Evolutionary conservation across 208 protist species (phyloP), one percentile per base, ranked within the genome.

Genomic region (Leishmania arabica): DNA sequence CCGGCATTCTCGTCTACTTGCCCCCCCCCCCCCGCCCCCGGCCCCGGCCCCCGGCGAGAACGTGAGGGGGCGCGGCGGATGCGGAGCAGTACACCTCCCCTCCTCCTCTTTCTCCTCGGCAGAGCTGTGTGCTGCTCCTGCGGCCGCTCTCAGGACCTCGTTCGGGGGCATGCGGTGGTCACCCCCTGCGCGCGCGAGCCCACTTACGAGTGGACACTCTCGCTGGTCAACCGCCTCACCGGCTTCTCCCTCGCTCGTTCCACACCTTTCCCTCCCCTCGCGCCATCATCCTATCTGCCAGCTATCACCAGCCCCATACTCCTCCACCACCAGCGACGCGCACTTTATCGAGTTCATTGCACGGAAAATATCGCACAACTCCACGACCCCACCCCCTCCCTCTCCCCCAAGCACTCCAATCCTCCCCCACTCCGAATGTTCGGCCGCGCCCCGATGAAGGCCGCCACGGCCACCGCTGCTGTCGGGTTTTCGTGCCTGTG

Each of bases 361-460:
- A 42, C 64, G 6, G 11, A 15, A 68, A 24, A 34, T 34, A 68
- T 11, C 15, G 1, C 31, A 68, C 62, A 0, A 34, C 62, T 45
- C 40, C 45, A 2, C 65, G 42, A 19, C 2, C 45, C 37, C 7
- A 40, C 62, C 19, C 58, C 40, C 27, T 24, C 68, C 15, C 60
- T 45, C n/a, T 62, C 13, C 37, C 1, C 21, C 53, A 31, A 8
- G 7, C 56, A 51, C 54, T 21, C 1, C 7, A 58, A 6, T 11
- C 34, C n/a, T n/a, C 9, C 53, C 19, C 6, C 34, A 19, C 1
- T 47, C 17, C 0, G 11, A 47, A 84, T 84, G 81, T 47, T 84
- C 27, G 76, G 81, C 70, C 66, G 68, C 73, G 81, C 68, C 70
- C 65, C 45, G 27, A 37, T 34, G 49, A 85, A 82, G 74, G 58